Percentiles rank a stretch among this genome's conserved stretches.
Evolutionary conservation across 2,329 filamentous ascomycete genomes (phyloP).

Genomic region (Diplodia corticola): DNA sequence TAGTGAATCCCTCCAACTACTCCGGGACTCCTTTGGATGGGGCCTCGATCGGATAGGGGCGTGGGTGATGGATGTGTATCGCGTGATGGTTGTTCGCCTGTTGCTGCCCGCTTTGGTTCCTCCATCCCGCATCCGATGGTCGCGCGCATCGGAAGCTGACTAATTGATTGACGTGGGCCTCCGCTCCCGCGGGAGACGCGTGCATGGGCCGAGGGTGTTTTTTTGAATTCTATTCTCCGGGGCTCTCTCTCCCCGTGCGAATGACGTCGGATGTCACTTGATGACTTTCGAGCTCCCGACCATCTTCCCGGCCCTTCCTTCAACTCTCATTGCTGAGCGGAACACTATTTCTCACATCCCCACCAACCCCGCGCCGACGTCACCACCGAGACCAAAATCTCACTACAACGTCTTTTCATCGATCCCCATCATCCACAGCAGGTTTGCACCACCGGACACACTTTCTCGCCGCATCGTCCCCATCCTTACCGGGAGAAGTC

Average conservation of each 20-base stretch:
- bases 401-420: background rate
- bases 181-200: background rate
- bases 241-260: background rate
- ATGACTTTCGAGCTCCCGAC: background rate
- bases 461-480: background rate
- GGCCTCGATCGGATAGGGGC: constrained; percentile 4
- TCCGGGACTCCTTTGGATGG: background rate
- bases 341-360: background rate
- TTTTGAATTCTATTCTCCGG: too few relatives aligned
- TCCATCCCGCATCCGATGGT: constrained; percentile 15
- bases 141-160: constrained; percentile 16
- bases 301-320: background rate
- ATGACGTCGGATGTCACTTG: background rate
- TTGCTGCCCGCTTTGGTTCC: background rate
- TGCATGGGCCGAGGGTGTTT: background rate
- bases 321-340: background rate
- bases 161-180: constrained; percentile 2
- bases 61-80: background rate
- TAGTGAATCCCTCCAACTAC: background rate
- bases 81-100: background rate
- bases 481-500: background rate
- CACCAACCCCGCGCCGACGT: too few relatives aligned
- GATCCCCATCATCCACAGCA: background rate
- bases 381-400: background rate
- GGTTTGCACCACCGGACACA: background rate